Evolutionary conservation across 768 basidiomycete genomes (phyloP), one percentile per base, ranked within the genome.

Genomic region (Paxillus involutus): DNA sequence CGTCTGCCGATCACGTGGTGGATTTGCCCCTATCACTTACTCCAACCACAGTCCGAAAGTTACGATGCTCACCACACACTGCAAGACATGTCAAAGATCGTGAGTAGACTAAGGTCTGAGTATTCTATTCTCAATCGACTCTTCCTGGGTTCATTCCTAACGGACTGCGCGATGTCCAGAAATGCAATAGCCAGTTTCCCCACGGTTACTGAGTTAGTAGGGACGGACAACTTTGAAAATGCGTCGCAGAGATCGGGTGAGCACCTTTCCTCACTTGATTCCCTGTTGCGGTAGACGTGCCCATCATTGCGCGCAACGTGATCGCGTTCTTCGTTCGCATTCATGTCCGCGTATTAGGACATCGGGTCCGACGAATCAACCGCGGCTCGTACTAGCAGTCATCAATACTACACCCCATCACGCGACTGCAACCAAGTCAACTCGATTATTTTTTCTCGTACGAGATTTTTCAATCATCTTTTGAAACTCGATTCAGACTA

Each of bases 31-130:
- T 49, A 47, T 47, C 41, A 21, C 21, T 21, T 26, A 3, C 26
- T 3, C 2, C 6, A 26, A 26, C 26, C 24, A 30, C 71, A 74
- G 75, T 60, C 62, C 71, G 61, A 85, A 87, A 76, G 80, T 82
- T 77, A 80, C 83, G 79, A 83, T 70, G 81, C 83, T 85, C 80
- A 80, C 71, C 55, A 71, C 81, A 62, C 61, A 80, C n/a, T n/a
- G n/a, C 82, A 75, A 74, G 24, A 41, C 29, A 37, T 46, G 54
- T 69, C 60, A 60, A 64, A 58, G 50, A 63, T 83, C 68, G 76
- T 80, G 81, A 86, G 84, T 82, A 83, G 85, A 84, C 80, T 78
- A 86, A 86, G 83, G 84, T 86, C 83, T 84, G 84, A 86, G 26
- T 26, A 26, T 26, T 3, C 26, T 26, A 26, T 2, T 26, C 26